Conservation (phyloP, 176 grass and related monocot genomes). For the Aegilops tauschii region DNA sequence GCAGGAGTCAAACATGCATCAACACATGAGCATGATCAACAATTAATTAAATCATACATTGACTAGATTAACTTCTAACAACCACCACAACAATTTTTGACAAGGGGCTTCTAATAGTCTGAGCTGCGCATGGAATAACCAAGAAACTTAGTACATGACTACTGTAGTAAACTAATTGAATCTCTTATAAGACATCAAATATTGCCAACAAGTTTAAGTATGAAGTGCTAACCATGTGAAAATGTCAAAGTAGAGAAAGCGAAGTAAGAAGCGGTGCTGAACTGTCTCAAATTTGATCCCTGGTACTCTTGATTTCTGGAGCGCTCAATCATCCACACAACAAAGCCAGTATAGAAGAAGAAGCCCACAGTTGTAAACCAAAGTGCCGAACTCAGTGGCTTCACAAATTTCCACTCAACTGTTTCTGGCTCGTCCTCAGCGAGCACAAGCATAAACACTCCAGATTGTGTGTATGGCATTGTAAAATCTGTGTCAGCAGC, state of each 20-base stretch:
- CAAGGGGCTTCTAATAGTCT: conserved; percentile 8
- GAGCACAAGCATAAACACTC: conserved; percentile 48
- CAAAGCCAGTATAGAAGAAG: conserved; percentile 59
- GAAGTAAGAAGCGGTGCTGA: conserved; percentile 57
- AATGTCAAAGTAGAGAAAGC: conserved; percentile 58
- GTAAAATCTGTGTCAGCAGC: conserved; percentile 39
- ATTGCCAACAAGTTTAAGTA: background rate
- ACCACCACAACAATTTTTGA: conserved; percentile 58
- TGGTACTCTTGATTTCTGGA: conserved; percentile 43
- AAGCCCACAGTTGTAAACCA: conserved; percentile 47
- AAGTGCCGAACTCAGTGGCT: conserved; percentile 42
- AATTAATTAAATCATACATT: no score
- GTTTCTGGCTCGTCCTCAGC: conserved; percentile 19
- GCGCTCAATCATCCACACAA: conserved; percentile 59
- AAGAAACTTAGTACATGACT: background rate
- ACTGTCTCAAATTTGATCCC: conserved; percentile 39
- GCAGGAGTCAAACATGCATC: no score
- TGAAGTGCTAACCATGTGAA: conserved; percentile 29
- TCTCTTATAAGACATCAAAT: background rate
- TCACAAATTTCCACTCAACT: conserved; percentile 54
- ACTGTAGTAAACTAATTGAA: background rate
- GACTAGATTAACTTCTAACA: no score
- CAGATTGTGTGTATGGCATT: conserved; percentile 55
- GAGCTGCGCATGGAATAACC: background rate
- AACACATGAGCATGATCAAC: no score